These are phyloP conservation scores for apple (Malus domestica) DNA, from an alignment of 306 rosid genomes.

Conservation along the genomic window DNA sequence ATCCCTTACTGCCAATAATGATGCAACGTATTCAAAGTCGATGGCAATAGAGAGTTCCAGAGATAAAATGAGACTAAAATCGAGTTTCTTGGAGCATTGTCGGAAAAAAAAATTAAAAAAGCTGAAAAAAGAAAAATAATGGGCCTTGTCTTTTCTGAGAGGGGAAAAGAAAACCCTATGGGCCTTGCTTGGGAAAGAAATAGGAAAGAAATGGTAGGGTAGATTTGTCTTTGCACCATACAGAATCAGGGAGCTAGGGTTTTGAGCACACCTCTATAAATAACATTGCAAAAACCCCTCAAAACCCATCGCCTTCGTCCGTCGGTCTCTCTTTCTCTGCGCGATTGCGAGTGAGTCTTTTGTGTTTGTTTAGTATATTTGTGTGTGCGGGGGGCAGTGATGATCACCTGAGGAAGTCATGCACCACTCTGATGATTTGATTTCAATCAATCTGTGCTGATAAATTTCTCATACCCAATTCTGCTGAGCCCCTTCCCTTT, in stretches of 20 bases:
- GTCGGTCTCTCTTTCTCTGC: neutral
- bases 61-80: too few relatives aligned
- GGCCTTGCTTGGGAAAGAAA: neutral
- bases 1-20: too few relatives aligned
- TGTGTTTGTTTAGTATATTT: too few relatives aligned
- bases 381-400: constrained; percentile 35
- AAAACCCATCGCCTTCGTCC: too few relatives aligned
- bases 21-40: too few relatives aligned
- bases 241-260: neutral
- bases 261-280: neutral
- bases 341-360: neutral
- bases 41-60: too few relatives aligned
- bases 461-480: constrained; percentile 62
- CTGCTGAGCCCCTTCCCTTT: neutral
- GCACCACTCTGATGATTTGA: constrained; percentile 81
- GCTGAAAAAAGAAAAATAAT: too few relatives aligned
- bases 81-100: too few relatives aligned
- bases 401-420: constrained; percentile 64
- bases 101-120: neutral
- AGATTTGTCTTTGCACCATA: neutral
- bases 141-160: neutral
- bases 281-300: neutral
- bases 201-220: neutral
- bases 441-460: constrained; percentile 50
- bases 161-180: neutral